phyloP scores from a whole-genome alignment of 805 yeast genomes.

The Scheffersomyces ergatensis region DNA sequence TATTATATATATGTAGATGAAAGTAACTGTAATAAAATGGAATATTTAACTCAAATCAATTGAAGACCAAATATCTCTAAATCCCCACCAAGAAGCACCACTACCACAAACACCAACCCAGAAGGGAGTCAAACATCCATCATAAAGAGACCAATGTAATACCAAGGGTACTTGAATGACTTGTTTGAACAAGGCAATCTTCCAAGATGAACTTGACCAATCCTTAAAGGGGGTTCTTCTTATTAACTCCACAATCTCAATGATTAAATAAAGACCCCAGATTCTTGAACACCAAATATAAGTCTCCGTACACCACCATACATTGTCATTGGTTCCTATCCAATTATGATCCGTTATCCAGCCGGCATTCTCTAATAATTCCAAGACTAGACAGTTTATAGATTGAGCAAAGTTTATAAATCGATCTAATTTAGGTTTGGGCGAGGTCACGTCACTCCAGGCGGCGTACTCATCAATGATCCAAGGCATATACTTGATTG shows the following conservation, averaged over 20 bases:
- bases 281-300: constrained; percentile 44
- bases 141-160: constrained; percentile 42
- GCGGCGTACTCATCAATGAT: constrained; percentile 36
- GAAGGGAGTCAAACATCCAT: constrained; percentile 44
- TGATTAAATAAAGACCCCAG: constrained; percentile 40
- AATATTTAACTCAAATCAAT: constrained; percentile 21
- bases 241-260: constrained; percentile 39
- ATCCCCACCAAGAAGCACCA: constrained; percentile 44
- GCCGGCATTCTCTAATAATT: constrained; percentile 41
- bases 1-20: not conserved
- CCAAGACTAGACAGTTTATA: constrained; percentile 38
- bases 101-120: constrained; percentile 48
- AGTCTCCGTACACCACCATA: constrained; percentile 40
- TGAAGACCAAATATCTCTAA: constrained; percentile 33
- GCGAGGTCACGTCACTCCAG: constrained; percentile 19
- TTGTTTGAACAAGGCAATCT: constrained; percentile 33
- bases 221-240: constrained; percentile 38
- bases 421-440: constrained; percentile 26
- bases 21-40: too few relatives aligned
- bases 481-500: constrained; percentile 45
- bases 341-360: constrained; percentile 47
- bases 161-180: constrained; percentile 41
- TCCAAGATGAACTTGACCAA: constrained; percentile 33
- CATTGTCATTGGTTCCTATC: constrained; percentile 40
- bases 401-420: constrained; percentile 37